Evolutionary conservation across 106 monocot species (phyloP), one percentile per base, ranked within the genome.

Genomic region (Allium sativum): DNA sequence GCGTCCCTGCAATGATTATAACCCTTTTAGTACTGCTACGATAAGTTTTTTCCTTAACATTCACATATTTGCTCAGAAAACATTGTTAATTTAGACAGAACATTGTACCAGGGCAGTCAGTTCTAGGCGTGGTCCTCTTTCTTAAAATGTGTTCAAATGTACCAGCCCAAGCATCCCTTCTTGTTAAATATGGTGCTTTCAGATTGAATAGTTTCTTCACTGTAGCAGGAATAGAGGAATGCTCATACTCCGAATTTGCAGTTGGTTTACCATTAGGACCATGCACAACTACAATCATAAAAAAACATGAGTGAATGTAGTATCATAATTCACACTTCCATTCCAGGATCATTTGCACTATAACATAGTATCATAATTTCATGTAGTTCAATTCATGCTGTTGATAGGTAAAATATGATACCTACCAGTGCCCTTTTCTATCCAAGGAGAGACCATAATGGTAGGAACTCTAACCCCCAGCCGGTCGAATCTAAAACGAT

Each of bases 191-290:
- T 4, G 80, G 75, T 1, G 78, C 74, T 4, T 73, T 59, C 2
- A 92, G 69, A 57, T 87, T 66, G 16, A 87, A 92, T 18, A 92
- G 59, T 59, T 87, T 92, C 72, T 84, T 92, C 40, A 87, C 78
- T 1, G 92, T 92, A 0, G 92, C 92, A 14, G 87, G 92, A 53
- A 92, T 78, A 0, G 92, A 92, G 14, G 92, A 92, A 62, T 92
- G 92, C 69, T 92, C 92, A 54, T 74, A 92, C 67, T 92, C 78
- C 6, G 92, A 92, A 21, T 84, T 81, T 22, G 76, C 44, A 46
- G 79, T 76, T 13, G 92, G 92, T 40, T 63, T 67, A 12, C 87
- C 92, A 56, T 79, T 84, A 9, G 92, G 87, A 13, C 81, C 87
- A 63, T 92, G 92, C 18, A 87, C 74, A 62, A 92, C 92, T 83